A percentile compares a stretch with the other conserved stretches of the same genome.
Evolutionary conservation across 2,329 filamentous ascomycete species (phyloP).

Genomic region (Aureobasidium sp.): DNA sequence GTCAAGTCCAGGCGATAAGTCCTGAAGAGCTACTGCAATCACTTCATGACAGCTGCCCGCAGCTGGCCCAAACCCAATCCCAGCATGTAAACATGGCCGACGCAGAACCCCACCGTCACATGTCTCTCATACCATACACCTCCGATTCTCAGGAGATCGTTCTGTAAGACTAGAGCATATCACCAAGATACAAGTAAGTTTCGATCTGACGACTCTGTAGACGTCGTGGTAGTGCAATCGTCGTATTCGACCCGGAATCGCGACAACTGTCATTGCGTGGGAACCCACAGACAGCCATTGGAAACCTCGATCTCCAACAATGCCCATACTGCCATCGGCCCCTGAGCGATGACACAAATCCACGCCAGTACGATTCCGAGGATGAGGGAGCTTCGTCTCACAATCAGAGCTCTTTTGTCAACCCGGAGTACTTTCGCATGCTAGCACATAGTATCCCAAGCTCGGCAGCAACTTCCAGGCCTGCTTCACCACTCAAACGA

Average conservation of each 20-base stretch:
- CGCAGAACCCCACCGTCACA: constrained; percentile 27
- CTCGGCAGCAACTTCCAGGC: constrained; percentile 39
- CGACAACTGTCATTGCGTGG: constrained; percentile 75
- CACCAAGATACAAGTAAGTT: not conserved
- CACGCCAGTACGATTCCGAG: constrained; percentile 14
- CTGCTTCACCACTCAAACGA: constrained; percentile 44
- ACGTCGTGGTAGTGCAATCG: constrained; percentile 84
- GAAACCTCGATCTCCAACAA: constrained; percentile 44
- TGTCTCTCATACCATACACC: constrained; percentile 68
- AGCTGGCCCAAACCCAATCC: not conserved
- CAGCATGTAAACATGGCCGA: constrained; percentile 13
- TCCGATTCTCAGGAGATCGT: constrained; percentile 70
- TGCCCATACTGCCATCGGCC: constrained; percentile 90
- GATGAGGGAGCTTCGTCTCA: constrained; percentile 25
- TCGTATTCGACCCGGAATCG: constrained; percentile 79
- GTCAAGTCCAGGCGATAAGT: too few species aligned
- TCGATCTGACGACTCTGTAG: constrained; percentile 37
- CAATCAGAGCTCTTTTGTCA: constrained; percentile 57
- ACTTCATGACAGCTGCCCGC: not conserved
- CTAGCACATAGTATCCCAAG: constrained; percentile 53
- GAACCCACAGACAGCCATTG: constrained; percentile 45
- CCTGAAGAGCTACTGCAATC: too few species aligned
- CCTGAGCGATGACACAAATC: constrained; percentile 40
- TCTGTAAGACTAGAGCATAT: constrained; percentile 48
- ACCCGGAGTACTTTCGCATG: constrained; percentile 93